Evolutionary conservation across 805 yeast genomes (phyloP), one percentile per base, ranked within the genome.

Genomic region (Candida succiphila): DNA sequence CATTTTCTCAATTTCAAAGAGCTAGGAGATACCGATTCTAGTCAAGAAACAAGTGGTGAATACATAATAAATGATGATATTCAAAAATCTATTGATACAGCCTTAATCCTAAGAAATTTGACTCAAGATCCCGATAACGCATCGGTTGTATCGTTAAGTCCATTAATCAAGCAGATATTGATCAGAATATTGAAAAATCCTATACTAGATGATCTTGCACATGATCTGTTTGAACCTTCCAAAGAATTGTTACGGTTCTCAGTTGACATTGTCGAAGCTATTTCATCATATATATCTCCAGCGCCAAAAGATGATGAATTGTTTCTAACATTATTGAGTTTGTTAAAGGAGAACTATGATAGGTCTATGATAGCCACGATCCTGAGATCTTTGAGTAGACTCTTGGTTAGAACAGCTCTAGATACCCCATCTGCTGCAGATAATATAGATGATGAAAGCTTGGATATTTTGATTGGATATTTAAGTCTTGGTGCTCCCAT

Each of bases 51-150:
- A 22, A 21, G 13, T 22, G 19, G 8, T 18, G 26, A n/a, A 6
- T 7, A 24, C 10, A 7, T n/a, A 25, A 5, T 14, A 5, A 43
- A 48, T 25, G 31, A 36, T 2, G 55, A 52, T 29, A 28, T 55
- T 16, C 51, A 54, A 29, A 49, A 49, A 22, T 42, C 55, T 12
- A 42, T 60, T 16, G 75, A 70, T 48, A 66, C 80, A 7, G 65
- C 78, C 45, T 62, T 92, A 28, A 72, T 83, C 15, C 60, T 92
- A 36, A 68, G 97, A 49, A 92, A 92, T 54, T 59, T 84, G 30
- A 72, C 84, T 3, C 94, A 89, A 51, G 95, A 87, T 52, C 69
- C 82, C 10, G 80, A 71, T 29, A 82, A 85, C 47, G 92, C 94
- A 27, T 86, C 82, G 51, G 65, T 78, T 48, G 59, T 92, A 40